Evolutionary conservation across 2,329 filamentous ascomycete genomes (phyloP), one percentile per base, ranked within the genome.

Genomic region (Lithohypha guttulata): DNA sequence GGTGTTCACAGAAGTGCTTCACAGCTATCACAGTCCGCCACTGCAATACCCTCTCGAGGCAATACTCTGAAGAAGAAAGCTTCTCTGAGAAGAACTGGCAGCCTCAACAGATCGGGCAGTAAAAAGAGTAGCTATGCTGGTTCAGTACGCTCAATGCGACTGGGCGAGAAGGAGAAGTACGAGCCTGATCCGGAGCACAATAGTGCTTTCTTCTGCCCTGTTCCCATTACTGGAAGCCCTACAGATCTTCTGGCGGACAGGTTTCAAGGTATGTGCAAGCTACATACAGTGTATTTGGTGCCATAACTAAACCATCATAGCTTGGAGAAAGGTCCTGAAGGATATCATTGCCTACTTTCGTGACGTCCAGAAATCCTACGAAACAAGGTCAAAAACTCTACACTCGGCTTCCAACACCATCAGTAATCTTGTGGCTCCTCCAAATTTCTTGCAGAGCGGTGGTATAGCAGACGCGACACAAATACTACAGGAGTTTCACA

Each of bases 251-350:
- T 98, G 20, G 82, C 85, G 29, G 84, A 78, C 52, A 76, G 91
- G 39, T 98, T 98, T 58, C 84, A 95, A 68, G 75, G 86, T 86
- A 70, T 44, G 75, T 21, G 8, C 15, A 8, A 4, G 29, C n/a
- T 18, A 4, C 1, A 15, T 15, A 15, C 26, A n/a, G 14, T 34
- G 17, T 22, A 6, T 14, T 11, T 7, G 20, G 15, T 33, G 14
- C 32, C 22, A 39, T 6, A 42, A 40, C 21, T 40, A 8, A 19
- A 22, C 15, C 19, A 10, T 41, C n/a, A 6, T 47, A 93, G 86
- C 83, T 36, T 98, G 91, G 91, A 77, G 91, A 53, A 94, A 93
- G 65, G 73, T 95, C 10, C 73, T 98, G 38, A 96, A 96, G 59
- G 87, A 95, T 50, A 70, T 96, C 30, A 94, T 96, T 49, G 68